Base-by-base conservation (phyloP, 2,329 filamentous ascomycete genomes). In the Exserohilum rostratum region DNA sequence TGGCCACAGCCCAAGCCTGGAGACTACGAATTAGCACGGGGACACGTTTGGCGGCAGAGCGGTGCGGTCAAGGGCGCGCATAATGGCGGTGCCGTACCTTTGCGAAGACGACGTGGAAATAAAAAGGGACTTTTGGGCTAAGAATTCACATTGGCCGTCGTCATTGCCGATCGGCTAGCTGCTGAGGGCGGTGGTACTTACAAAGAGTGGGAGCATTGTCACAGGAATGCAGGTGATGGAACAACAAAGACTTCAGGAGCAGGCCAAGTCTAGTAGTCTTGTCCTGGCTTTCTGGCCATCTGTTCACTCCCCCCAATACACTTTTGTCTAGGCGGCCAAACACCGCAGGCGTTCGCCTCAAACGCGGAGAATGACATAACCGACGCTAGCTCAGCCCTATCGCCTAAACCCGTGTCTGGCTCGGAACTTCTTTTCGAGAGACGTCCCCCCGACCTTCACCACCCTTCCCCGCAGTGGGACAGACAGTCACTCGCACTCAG, bases 1-100 rank as follows among this genome's bases (percentile, higher is more conserved):
- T 75, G 72, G 69, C 71, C 69, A 64, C 61, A 65, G 69, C 71
- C 71, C 64, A 70, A 57, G 64, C 64, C 69, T 72, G 55, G 30
- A 46, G 43, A 46, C 56, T 25, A 61, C 40, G 40, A 49, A 58
- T 74, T 57, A 73, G 69, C 61, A 54, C 43, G 50, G 37, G 50
- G 22, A 20, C 30, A 30, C 17, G 39, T 42, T 25, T 4, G 42
- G 51, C 20, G 48, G 42, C 53, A 46, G 13, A 42, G 49, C 44
- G 42, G 37, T 25, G 50, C 46, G 46, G 49, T 46, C 33, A 37
- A 22, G 25, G 40, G 37, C 37, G 60, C 50, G 61, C 64, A 67
- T 61, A 48, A 40, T 52, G 61, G 53, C 58, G 55, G 51, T 44
- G 63, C 54, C 59, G 53, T 67, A 67, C 65, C 64, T 63, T 55